phyloP scores from a whole-genome alignment of 2,329 filamentous ascomycete genomes.

The Beauveria caledonica region DNA sequence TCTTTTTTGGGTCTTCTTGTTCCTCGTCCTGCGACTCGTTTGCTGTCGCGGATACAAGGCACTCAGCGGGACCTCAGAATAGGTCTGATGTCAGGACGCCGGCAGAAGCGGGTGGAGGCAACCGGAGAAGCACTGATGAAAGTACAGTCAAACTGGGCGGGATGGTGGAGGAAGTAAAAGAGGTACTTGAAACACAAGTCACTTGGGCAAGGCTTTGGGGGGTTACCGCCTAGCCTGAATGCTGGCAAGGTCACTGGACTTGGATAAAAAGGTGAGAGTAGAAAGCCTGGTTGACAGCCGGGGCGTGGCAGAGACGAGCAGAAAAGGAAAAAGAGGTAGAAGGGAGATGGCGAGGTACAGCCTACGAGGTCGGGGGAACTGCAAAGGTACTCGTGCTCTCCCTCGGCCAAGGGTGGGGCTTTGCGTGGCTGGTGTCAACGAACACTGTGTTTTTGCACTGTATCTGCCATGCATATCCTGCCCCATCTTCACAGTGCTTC shows the following conservation, averaged over 20 bases:
- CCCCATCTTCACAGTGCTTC: not conserved
- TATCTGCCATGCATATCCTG: not conserved
- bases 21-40: not conserved
- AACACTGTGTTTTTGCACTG: not conserved
- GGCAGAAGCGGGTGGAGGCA: not conserved
- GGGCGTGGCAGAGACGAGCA: not conserved
- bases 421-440: not conserved
- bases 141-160: not conserved
- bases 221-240: slow-evolving; percentile 11
- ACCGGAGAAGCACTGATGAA: not conserved
- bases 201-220: slow-evolving; percentile 25
- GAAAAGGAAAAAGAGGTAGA: not conserved
- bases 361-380: slow-evolving; percentile 1
- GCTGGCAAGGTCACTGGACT: slow-evolving; percentile 8
- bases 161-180: slow-evolving; percentile 19
- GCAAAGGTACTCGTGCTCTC: not conserved
- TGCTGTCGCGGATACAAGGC: not conserved
- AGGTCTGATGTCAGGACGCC: not conserved
- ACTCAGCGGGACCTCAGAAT: not conserved
- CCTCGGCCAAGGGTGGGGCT: not conserved
- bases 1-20: not conserved
- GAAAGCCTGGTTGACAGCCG: not conserved
- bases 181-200: slow-evolving; percentile 35
- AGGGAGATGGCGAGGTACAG: slow-evolving; percentile 1
- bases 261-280: not conserved